Evolutionary conservation across 768 basidiomycete species (phyloP), one percentile per base, ranked within the genome.

Genomic region (Paxillus ammoniavirescens): DNA sequence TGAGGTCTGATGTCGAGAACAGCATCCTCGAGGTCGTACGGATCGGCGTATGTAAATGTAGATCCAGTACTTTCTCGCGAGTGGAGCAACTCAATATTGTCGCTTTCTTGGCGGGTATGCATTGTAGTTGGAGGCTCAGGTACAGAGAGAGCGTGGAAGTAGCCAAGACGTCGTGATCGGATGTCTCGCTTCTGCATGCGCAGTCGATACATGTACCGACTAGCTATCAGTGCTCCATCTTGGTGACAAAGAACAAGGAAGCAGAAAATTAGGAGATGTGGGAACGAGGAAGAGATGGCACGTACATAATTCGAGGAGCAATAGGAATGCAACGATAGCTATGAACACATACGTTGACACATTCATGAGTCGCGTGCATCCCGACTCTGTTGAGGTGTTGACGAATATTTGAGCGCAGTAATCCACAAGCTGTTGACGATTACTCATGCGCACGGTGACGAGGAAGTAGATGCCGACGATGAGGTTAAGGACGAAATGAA

Each of bases 281-380:
- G 41, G 33, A 31, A 38, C 42, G 38, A 36, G 42, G 14, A 45
- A 36, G 26, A 17, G 36, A 47, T 5, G 41, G 21, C 12, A 74
- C 85, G 60, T 61, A 86, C 86, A 87, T 17, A 84, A 53, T 61
- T 86, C 84, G 40, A 80, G 62, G 23, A 80, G 44, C 37, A 87
- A 63, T 18, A 86, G 66, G 28, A 72, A 40, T 3, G 66, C 60
- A 0, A 79, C 76, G 35, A 82, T 64, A 26, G 64, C 76, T 47
- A 77, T 70, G 58, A 80, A 82, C 10, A 83, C 67, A 36, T 75
- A 75, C 38, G 72, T 72, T 1, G 79, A 70, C 45, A 80, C 56
- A 46, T 64, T 66, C 17, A 79, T 63, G 31, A 85, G 58, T 13
- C 65, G 64, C 8, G 60, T 61, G 59, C 84, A 87, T 57, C 79